Evolutionary conservation across 257 asterid genomes (phyloP), one percentile per base, ranked within the genome.

Genomic region (Perilla frutescens): DNA sequence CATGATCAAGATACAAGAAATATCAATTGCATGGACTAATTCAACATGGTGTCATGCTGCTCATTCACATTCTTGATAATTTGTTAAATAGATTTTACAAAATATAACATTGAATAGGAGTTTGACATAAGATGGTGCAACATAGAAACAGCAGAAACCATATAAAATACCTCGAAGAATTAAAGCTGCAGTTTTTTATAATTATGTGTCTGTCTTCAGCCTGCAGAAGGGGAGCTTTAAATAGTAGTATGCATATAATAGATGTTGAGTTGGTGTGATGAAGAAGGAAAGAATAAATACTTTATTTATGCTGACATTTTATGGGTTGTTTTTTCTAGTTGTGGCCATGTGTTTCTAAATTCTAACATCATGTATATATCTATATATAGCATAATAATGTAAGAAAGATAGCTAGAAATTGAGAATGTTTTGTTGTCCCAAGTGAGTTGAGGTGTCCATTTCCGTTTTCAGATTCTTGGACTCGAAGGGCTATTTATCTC

Each of bases 381-480:
- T 61, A 26, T 20, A 9, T 70, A 29, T n/a, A 13, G 56, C 7
- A 20, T 3, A 45, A 13, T 20, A 13, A 63, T 34, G 57, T 48
- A 54, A 50, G 34, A 47, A 37, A 58, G 7, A 14, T 0, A 29
- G 32, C 14, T 44, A 13, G 29, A 58, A 20, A 43, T 34, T 61
- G 56, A 47, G 7, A 44, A 50, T 50, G 51, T 26, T 75, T 55
- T 73, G 60, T 44, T 71, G 44, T 48, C 54, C 54, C 26, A 50
- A 31, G 74, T 74, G 51, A 15, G 84, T 65, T 79, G 71, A 57
- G 50, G 62, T 79, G 81, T 79, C 77, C 62, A 72, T 79, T 53
- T 63, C 69, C 49, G 56, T 7, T 65, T 75, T 47, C 8, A 67
- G 76, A 79, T 83, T 83, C 82, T 83, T 83, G 81, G 82, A 79